phyloP scores from a whole-genome alignment of 139 green algal species.

The Auxenochlorella pyrenoidosa region DNA sequence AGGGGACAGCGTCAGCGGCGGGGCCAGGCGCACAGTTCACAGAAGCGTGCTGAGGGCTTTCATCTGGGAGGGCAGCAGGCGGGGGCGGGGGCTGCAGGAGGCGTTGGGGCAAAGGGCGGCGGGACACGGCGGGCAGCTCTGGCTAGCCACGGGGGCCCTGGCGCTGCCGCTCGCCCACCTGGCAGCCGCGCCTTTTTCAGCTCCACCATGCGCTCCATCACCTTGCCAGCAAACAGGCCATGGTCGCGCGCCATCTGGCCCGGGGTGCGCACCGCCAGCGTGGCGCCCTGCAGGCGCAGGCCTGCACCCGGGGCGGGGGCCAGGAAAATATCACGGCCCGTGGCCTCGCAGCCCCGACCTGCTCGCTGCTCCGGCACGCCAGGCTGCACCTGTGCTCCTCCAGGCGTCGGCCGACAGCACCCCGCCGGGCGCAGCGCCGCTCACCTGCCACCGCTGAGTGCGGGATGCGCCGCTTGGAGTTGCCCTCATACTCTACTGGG shows the following conservation, averaged over 20 bases:
- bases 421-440: too few species aligned
- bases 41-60: too few species aligned
- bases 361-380: too few species aligned
- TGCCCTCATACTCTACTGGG: neutral
- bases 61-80: too few species aligned
- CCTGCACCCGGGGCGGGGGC: neutral
- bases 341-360: too few species aligned
- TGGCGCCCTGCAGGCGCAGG: neutral
- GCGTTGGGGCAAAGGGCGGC: neutral
- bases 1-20: too few species aligned
- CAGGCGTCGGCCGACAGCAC: too few species aligned
- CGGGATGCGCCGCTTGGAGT: neutral
- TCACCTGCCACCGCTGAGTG: constrained; percentile 23
- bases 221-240: constrained; percentile 26
- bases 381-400: neutral
- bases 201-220: constrained; percentile 7
- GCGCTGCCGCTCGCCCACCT: neutral
- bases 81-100: neutral
- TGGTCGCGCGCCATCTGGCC: neutral
- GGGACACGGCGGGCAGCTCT: neutral
- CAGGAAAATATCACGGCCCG: too few species aligned
- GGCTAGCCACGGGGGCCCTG: too few species aligned
- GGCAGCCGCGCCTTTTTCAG: constrained; percentile 20
- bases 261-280: neutral
- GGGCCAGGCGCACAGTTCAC: too few species aligned